Percentiles rank a stretch among this genome's conserved stretches.
phyloP scores from a whole-genome alignment of 345 rosid genomes.

The Luvunga scandens region DNA sequence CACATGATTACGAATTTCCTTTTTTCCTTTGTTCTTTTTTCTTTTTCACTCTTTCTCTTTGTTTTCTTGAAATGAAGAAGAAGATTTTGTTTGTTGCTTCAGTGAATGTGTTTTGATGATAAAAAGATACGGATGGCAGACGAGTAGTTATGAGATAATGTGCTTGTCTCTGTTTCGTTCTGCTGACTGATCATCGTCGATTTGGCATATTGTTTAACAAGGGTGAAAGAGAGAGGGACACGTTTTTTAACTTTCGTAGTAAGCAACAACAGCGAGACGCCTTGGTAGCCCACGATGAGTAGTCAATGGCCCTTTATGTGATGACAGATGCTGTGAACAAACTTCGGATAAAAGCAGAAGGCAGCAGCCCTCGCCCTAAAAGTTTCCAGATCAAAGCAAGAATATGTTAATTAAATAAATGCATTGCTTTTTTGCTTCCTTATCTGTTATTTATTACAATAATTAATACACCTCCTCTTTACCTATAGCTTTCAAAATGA shows the following conservation, averaged over 20 bases:
- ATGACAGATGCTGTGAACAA: neutral
- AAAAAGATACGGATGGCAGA: neutral
- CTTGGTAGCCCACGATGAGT: neutral
- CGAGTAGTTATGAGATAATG: neutral
- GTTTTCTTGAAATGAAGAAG: neutral
- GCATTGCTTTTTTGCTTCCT: neutral
- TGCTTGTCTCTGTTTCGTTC: neutral
- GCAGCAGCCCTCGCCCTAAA: neutral
- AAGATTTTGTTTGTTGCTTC: neutral
- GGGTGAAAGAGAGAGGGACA: neutral
- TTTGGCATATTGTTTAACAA: too few relatives aligned
- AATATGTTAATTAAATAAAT: too few relatives aligned
- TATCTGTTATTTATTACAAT: neutral
- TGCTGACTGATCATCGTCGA: too few relatives aligned
- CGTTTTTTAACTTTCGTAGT: neutral
- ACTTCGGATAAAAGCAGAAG: neutral
- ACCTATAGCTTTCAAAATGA: neutral
- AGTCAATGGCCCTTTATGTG: neutral
- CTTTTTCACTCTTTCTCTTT: neutral
- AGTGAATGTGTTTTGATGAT: neutral
- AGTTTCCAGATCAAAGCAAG: neutral
- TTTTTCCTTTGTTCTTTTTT: neutral
- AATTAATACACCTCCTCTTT: neutral
- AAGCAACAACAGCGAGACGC: neutral
- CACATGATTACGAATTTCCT: conserved; percentile 39